Conservation (phyloP, 371 early-diverging fungal species). For the Apophysomyces variabilis region DNA sequence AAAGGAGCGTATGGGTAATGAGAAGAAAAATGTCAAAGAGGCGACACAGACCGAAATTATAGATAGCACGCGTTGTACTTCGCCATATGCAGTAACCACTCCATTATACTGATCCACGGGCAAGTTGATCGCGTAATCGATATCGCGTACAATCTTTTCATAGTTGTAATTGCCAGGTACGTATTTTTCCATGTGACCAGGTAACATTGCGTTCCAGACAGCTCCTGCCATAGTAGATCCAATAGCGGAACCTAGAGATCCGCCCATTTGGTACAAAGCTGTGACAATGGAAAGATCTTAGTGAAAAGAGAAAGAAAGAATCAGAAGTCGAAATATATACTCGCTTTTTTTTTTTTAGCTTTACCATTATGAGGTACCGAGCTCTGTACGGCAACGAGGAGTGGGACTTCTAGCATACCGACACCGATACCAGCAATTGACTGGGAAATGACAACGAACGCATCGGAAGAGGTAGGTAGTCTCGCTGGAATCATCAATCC, state of each 20-base stretch:
- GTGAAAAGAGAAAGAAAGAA: neutral
- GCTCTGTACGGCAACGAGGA: constrained; percentile 43
- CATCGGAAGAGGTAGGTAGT: constrained; percentile 29
- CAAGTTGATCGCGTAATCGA: constrained; percentile 27
- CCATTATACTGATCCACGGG: constrained; percentile 40
- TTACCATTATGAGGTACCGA: constrained; percentile 42
- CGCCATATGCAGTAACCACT: constrained; percentile 30
- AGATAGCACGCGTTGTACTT: constrained; percentile 33
- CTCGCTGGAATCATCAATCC: constrained; percentile 53
- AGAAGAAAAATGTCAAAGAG: constrained; percentile 29
- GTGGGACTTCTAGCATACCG: constrained; percentile 40
- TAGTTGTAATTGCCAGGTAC: constrained; percentile 43
- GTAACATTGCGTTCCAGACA: constrained; percentile 44
- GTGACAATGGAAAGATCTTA: constrained; percentile 44
- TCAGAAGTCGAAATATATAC: neutral
- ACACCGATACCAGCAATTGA: constrained; percentile 44
- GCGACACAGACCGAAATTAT: constrained; percentile 36
- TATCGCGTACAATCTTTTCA: constrained; percentile 29
- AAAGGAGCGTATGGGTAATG: constrained; percentile 42
- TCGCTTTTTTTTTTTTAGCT: no score
- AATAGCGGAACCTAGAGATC: constrained; percentile 36
- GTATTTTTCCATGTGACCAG: constrained; percentile 27
- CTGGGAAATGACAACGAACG: constrained; percentile 42
- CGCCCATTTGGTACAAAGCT: constrained; percentile 38
- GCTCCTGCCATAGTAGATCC: constrained; percentile 45